A percentile compares a stretch with the other conserved stretches of the same genome.
These are phyloP conservation scores for Multifurca ochricompacta DNA, from an alignment of 768 basidiomycete genomes.

Conservation along the genomic window DNA sequence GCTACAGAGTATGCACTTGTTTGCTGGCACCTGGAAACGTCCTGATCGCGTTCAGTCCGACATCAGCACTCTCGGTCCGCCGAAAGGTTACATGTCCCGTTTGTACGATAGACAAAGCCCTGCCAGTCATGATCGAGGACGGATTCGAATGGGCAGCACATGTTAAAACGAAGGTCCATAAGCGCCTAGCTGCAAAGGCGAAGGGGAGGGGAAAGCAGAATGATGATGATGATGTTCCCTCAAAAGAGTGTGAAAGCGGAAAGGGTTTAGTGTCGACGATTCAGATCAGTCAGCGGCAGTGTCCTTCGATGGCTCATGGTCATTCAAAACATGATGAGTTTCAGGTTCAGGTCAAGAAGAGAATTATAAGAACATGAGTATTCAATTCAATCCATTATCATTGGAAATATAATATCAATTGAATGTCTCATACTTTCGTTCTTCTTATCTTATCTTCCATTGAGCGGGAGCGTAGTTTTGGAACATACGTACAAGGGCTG, in stretches of 20 bases:
- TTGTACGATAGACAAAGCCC: slow-evolving; percentile 50
- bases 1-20: slow-evolving; percentile 35
- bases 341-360: no score
- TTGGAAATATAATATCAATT: no score
- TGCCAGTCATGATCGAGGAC: slow-evolving; percentile 59
- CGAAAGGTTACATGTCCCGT: slow-evolving; percentile 50
- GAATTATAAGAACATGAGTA: no score
- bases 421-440: no score
- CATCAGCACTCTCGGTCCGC: slow-evolving; percentile 44
- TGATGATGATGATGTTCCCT: no score
- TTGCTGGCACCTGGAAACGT: neutral
- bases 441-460: no score
- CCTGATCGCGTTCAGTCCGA: slow-evolving; percentile 39
- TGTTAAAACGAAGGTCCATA: slow-evolving; percentile 47
- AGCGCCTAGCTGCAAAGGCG: slow-evolving; percentile 30
- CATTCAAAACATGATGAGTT: no score
- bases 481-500: no score
- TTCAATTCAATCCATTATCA: no score
- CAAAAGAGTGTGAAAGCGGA: neutral
- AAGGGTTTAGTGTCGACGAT: neutral
- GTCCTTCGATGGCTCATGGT: no score
- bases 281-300: no score
- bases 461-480: no score
- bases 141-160: slow-evolving; percentile 50
- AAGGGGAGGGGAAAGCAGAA: slow-evolving; percentile 6